Base-by-base conservation (phyloP, 225 moss, liverwort and hornwort species). In the Physcomitrium patens region DNA sequence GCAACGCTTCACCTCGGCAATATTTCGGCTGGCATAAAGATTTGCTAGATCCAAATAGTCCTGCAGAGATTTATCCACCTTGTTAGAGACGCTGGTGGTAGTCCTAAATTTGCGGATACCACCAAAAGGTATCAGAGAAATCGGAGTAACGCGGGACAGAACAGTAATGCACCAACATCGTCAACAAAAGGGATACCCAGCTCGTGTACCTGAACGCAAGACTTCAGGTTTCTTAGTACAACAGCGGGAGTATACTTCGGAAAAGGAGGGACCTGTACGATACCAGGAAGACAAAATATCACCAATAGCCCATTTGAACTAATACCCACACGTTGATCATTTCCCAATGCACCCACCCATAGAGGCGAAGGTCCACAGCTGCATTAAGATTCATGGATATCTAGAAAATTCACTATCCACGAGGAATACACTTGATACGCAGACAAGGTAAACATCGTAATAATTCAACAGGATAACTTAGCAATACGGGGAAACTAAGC, bases 221-320 rank as follows among this genome's bases (percentile, higher is more conserved):
- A 95, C 76, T 93, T 99, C 82, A 99, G 74, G 76, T 82, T 99
- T 77, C 99, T 84, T 77, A 89, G 85, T 23, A 95, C 90, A 83
- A 99, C 86, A 71, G 99, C 78, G 67, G 93, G 90, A 26, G 99
- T 93, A 73, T 99, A 99, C 73, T 99, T 99, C 44, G 99, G 99
- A 56, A 99, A 93, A n/a, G 93, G 69, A 57, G 99, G 99, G 54
- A 99, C 93, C 97, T 99, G 93, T 72, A 80, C 18, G 41, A 28
- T 22, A 66, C 23, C 71, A 42, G 70, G 10, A 49, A 20, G 27
- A 60, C 16, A 57, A 71, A 56, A 66, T 63, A 31, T 5, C 41
- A 75, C 67, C 27, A 3, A 22, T 68, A 63, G 70, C 48, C 59
- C 41, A 64, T n/a, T 20, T 12, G 53, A 44, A 13, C 22, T 17